These are phyloP conservation scores for Podaxis carcinomalis DNA, from an alignment of 768 basidiomycete genomes.

Conservation along the genomic window DNA sequence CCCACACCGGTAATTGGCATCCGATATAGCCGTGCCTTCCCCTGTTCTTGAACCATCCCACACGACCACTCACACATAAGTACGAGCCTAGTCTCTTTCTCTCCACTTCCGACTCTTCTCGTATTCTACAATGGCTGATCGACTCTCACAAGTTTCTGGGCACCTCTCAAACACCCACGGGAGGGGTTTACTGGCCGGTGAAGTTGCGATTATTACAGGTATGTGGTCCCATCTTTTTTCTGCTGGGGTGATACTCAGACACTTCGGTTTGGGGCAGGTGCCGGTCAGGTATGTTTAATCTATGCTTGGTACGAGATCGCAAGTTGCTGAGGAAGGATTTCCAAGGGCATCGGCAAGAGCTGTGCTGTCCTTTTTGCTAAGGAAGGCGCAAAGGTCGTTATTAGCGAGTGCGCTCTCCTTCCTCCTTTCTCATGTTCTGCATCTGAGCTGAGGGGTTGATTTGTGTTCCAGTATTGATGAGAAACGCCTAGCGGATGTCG, in stretches of 20 bases:
- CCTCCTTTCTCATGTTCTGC: background rate
- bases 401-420: slow-evolving; percentile 58
- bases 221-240: slow-evolving; percentile 17
- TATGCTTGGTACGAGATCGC: background rate
- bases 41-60: background rate
- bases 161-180: slow-evolving; percentile 55
- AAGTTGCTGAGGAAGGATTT: slow-evolving; percentile 4
- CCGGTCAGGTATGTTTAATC: slow-evolving; percentile 56
- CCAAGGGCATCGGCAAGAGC: slow-evolving; percentile 74
- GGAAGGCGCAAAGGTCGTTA: slow-evolving; percentile 85
- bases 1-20: background rate
- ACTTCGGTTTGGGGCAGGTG: slow-evolving; percentile 39
- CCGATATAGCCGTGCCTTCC: background rate
- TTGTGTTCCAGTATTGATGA: slow-evolving; percentile 57
- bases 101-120: background rate
- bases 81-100: background rate
- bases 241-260: background rate
- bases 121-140: slow-evolving; percentile 38
- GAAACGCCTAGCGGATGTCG: slow-evolving; percentile 60
- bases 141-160: slow-evolving; percentile 66
- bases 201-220: slow-evolving; percentile 88
- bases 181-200: slow-evolving; percentile 63
- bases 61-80: background rate
- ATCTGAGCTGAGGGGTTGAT: too few relatives aligned
- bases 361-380: slow-evolving; percentile 75